Conservation (phyloP, 257 asterid species). For the Linaria vulgaris region DNA sequence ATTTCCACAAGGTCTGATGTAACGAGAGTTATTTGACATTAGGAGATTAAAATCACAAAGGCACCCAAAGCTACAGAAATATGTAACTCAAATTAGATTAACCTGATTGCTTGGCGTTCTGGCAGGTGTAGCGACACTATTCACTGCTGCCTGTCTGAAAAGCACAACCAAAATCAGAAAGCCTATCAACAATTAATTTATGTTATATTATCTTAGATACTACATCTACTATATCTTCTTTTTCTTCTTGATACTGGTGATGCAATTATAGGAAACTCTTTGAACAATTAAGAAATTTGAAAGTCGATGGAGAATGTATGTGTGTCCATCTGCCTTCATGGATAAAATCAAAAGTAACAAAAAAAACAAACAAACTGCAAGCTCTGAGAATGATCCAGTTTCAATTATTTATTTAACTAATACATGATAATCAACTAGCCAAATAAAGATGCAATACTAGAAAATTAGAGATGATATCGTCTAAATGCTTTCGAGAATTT, state of each 20-base stretch:
- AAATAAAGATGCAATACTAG: slow-evolving; percentile 10
- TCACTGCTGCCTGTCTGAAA: slow-evolving; percentile 45
- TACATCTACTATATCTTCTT: not conserved
- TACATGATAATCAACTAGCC: not conserved
- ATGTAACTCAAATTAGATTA: slow-evolving; percentile 20
- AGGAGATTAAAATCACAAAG: slow-evolving; percentile 16
- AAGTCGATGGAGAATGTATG: not conserved
- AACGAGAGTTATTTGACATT: not conserved
- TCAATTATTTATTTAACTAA: no score
- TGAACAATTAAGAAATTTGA: not conserved
- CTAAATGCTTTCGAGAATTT: no score
- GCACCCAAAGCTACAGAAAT: slow-evolving; percentile 10
- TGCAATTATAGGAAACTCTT: not conserved
- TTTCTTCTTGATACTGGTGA: not conserved
- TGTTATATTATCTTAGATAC: not conserved
- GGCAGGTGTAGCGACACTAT: slow-evolving; percentile 36
- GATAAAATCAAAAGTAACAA: slow-evolving; percentile 13
- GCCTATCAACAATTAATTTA: slow-evolving; percentile 7
- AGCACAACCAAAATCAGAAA: slow-evolving; percentile 14
- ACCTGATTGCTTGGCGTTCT: slow-evolving; percentile 61
- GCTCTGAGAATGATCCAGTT: not conserved
- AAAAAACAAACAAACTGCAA: not conserved
- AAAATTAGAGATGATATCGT: not conserved
- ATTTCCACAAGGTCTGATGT: no score
- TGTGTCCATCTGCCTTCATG: not conserved